Evolutionary conservation across 2,329 filamentous ascomycete species (phyloP), one percentile per base, ranked within the genome.

Genomic region (Fusarium stilboides): DNA sequence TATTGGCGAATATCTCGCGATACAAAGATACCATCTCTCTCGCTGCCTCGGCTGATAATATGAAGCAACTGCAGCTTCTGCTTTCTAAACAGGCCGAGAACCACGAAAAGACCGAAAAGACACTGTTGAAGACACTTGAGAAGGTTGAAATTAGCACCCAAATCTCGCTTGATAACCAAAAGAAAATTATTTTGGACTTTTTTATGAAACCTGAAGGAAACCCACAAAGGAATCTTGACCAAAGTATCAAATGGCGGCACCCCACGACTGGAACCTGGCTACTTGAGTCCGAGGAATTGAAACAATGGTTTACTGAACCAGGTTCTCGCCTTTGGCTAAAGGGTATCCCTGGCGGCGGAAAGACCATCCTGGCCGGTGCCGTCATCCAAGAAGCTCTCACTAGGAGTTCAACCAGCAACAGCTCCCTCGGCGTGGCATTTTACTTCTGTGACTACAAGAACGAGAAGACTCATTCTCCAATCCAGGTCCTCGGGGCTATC

Each of bases 361-460:
- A 70, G 19, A 58, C 65, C 0, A 14, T 70, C 2, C 34, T 70
- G 3, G 68, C 68, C 4, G 54, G 65, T 5, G 39, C 51, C 1
- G 26, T 57, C 8, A 57, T 68, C 2, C 57, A 65, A 10, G 64
- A 68, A 26, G 51, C 46, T 1, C n/a, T 68, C 12, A 9, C 8
- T 3, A 43, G 24, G 5, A 34, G 17, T 3, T 22, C 33, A 4
- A 2, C 12, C 17, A 20, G 7, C 3, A 5, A 34, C 1, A 33
- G 15, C 4, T 10, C 9, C 1, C 31, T 42, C 1, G 65, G 47
- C 3, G 51, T 45, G 1, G 56, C 53, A 14, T 70, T 56, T 24
- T 70, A 62, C 31, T 70, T 70, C 15, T 70, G 68, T 13, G 54
- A 57, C 13, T 66, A 70, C 19, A 66, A 57, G 26, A 13, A 55